Evolutionary conservation across 805 yeast genomes (phyloP), one percentile per base, ranked within the genome.

Genomic region (Candida chauliodis): DNA sequence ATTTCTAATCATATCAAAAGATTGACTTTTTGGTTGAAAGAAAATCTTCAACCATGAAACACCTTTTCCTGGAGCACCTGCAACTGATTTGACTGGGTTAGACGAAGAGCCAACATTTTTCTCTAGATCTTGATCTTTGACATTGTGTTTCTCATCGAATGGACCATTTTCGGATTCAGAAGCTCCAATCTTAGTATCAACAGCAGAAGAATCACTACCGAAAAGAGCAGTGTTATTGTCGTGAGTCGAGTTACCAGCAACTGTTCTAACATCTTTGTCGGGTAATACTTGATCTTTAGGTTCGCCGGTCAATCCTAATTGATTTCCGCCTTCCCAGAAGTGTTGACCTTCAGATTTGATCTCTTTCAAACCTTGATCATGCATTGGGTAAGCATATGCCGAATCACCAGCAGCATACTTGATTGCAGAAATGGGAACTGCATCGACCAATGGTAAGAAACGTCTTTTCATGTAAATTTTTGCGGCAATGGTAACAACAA

Each of bases 371-470:
- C 93, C 93, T 51, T 79, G 81, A 54, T 84, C 91, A 18, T 66
- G 58, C 56, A 58, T 61, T 49, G 89, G 87, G 53, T 84, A 84
- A n/a, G 49, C 50, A 43, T 54, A 60, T 5, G 66, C 63, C 10
- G 55, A 28, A 44, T 71, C 74, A 35, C 69, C 72, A 37, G 69
- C 59, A 28, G 72, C 71, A 44, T 68, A 70, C 45, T 63, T 67
- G 43, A 77, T 61, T 5, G 78, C 88, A 35, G 83, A 77, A 36
- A 84, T 55, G 44, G 93, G 95, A 37, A 85, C 87, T 29, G 72
- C 61, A 37, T 84, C 88, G 38, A 79, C 64, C 42, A 84, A 56
- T 23, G 87, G 81, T 34, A 78, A 71, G 58, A 82, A 83, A 44
- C 58, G 73, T 58, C 71, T 58, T 53, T 77, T 78, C 52, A 77